A percentile compares a stretch with the other conserved stretches of the same genome.
Evolutionary conservation across 2,329 filamentous ascomycete species (phyloP).

Genomic region (Cryphonectria parasitica): DNA sequence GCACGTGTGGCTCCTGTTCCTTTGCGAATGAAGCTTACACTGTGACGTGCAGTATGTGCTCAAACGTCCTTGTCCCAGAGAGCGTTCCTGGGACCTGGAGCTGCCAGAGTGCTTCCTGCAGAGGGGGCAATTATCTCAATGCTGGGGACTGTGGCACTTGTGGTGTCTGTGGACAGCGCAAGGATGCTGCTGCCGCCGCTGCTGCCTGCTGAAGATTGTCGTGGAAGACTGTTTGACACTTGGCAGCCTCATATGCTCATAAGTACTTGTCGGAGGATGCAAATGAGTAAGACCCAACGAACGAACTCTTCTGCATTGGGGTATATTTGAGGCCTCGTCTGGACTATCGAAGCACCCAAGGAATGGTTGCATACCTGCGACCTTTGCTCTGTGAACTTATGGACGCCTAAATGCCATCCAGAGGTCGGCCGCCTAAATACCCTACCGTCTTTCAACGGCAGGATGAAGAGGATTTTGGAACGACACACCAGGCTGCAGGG

Average conservation of each 20-base stretch:
- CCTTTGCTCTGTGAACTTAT: not conserved
- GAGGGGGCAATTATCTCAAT: conserved; percentile 65
- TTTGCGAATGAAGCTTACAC: conserved; percentile 59
- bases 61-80: conserved; percentile 65
- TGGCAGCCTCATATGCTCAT: no score
- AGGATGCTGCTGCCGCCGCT: conserved; percentile 29
- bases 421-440: no score
- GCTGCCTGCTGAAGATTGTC: not conserved
- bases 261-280: not conserved
- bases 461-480: not conserved
- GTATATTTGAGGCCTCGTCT: not conserved
- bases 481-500: not conserved
- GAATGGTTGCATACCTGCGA: not conserved
- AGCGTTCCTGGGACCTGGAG: conserved; percentile 64
- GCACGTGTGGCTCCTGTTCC: conserved; percentile 67
- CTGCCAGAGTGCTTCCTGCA: conserved; percentile 62
- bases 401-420: not conserved
- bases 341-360: not conserved
- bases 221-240: no score
- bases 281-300: not conserved
- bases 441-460: not conserved
- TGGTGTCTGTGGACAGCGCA: conserved; percentile 64
- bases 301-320: not conserved
- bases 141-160: conserved; percentile 71
- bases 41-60: conserved; percentile 69